These are phyloP conservation scores for Trichoderma sp. DNA, from an alignment of 2,329 filamentous ascomycete genomes.

Conservation along the genomic window DNA sequence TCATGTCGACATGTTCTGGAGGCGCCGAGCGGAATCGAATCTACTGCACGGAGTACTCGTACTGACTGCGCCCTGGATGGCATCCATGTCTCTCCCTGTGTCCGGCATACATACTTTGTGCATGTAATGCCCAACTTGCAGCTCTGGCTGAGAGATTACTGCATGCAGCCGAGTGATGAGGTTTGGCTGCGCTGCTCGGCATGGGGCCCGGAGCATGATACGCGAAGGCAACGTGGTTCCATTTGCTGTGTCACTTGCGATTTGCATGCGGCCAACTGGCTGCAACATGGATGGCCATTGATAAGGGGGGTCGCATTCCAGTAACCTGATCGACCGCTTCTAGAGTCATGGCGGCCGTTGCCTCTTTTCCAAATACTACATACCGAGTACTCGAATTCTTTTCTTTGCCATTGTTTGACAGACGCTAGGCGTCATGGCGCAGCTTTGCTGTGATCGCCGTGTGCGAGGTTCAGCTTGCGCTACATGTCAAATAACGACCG, in stretches of 20 bases:
- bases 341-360: not conserved
- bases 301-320: slow-evolving; percentile 15
- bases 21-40: not conserved
- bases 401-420: not conserved
- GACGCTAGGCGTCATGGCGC: slow-evolving; percentile 10
- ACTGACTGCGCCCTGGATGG: not conserved
- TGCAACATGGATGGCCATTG: slow-evolving; percentile 10
- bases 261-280: slow-evolving; percentile 6
- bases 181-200: slow-evolving; percentile 3
- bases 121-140: not conserved
- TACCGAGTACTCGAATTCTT: not conserved
- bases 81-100: not conserved
- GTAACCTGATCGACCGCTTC: slow-evolving; percentile 2
- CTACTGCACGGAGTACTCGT: not conserved
- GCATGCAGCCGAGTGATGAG: slow-evolving; percentile 14
- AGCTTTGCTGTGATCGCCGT: not conserved
- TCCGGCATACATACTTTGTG: not conserved
- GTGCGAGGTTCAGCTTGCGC: not conserved
- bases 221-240: slow-evolving; percentile 11
- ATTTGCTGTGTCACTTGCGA: slow-evolving; percentile 5
- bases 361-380: not conserved
- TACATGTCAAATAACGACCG: not conserved
- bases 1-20: slow-evolving; percentile 1
- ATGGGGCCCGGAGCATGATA: slow-evolving; percentile 1
- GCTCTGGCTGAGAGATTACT: not conserved